Base-by-base conservation (phyloP, 768 basidiomycete genomes). In the Tylopilus balloui region DNA sequence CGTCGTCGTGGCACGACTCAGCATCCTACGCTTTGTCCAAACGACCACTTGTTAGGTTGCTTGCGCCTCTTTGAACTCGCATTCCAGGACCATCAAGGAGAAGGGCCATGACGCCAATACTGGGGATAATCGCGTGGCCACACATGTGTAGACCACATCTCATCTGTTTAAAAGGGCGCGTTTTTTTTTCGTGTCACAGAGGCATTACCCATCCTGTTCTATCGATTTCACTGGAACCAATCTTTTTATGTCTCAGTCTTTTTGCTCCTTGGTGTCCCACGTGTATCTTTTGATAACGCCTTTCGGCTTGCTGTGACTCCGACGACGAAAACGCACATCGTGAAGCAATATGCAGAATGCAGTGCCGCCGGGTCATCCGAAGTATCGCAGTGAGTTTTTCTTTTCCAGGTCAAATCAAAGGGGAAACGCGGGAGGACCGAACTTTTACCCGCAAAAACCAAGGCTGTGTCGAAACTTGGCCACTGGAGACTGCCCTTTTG, bases 381-480 rank as follows among this genome's bases (percentile, higher is more conserved):
- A 58, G 32, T 65, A 66, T 55, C 67, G 67, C 50, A 67, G 66
- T 67, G 44, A 64, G 67, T 67, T 14, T n/a, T n/a, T n/a, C n/a
- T n/a, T n/a, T 11, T 11, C 20, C 49, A 27, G 14, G 19, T 38
- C 29, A 31, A 28, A 39, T 50, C 20, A 38, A 45, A 38, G 21
- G 15, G 10, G n/a, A n/a, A 25, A n/a, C 28, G n/a, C n/a, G n/a
- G n/a, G 6, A 27, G 25, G 15, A 12, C 42, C 55, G 34, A 61
- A n/a, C n/a, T n/a, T n/a, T 38, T 9, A 17, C 35, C 35, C 43
- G n/a, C n/a, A 41, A 53, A 45, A 71, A 70, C n/a, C 68, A 6
- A 72, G 67, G 58, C 54, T 67, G 36, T 73, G 72, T 56, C 63
- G 71, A 35, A 67, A 71, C 59, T 65, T 66, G 32, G 52, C 61